phyloP scores from a whole-genome alignment of 2,329 filamentous ascomycete species.

The Blastomyces percursus region DNA sequence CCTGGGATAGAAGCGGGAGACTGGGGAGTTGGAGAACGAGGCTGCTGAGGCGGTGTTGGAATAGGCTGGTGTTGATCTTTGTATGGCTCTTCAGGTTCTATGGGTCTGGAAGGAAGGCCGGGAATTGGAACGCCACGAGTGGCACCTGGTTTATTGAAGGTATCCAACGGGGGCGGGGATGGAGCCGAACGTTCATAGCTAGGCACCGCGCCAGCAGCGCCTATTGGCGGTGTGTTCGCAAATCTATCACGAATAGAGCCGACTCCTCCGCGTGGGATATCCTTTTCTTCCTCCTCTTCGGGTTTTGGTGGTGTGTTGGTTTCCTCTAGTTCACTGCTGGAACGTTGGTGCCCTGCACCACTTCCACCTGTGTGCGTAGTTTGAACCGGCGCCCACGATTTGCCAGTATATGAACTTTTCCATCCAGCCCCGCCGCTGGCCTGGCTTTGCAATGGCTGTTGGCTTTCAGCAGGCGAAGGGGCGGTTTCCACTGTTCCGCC shows the following conservation, averaged over 20 bases:
- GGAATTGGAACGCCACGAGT: conserved; percentile 64
- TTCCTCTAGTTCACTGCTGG: conserved; percentile 2
- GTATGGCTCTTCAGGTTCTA: conserved; percentile 40
- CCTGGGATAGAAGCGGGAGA: conserved; percentile 40
- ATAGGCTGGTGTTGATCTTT: conserved; percentile 26
- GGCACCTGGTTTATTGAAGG: conserved; percentile 56
- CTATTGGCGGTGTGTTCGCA: conserved; percentile 60
- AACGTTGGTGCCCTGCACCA: conserved; percentile 20
- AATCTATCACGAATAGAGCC: conserved; percentile 72
- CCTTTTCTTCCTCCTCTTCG: conserved; percentile 32
- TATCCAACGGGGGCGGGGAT: conserved; percentile 53
- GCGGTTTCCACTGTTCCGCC: conserved; percentile 45
- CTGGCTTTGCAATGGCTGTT: conserved; percentile 52
- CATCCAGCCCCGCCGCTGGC: conserved; percentile 63
- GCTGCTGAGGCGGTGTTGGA: conserved; percentile 34
- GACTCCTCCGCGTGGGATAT: conserved; percentile 53
- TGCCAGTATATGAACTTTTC: conserved; percentile 86
- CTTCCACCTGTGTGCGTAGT: conserved; percentile 57
- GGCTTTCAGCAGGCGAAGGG: conserved; percentile 30
- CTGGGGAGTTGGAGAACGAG: conserved; percentile 34
- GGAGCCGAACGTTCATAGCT: conserved; percentile 31
- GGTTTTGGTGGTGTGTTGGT: neutral
- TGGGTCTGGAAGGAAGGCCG: conserved; percentile 55
- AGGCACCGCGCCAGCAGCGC: conserved; percentile 38
- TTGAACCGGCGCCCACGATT: conserved; percentile 78